Percentiles rank a stretch among this genome's conserved stretches.
Evolutionary conservation across 306 rosid genomes (phyloP).

Genomic region (Prunus fruticosa): DNA sequence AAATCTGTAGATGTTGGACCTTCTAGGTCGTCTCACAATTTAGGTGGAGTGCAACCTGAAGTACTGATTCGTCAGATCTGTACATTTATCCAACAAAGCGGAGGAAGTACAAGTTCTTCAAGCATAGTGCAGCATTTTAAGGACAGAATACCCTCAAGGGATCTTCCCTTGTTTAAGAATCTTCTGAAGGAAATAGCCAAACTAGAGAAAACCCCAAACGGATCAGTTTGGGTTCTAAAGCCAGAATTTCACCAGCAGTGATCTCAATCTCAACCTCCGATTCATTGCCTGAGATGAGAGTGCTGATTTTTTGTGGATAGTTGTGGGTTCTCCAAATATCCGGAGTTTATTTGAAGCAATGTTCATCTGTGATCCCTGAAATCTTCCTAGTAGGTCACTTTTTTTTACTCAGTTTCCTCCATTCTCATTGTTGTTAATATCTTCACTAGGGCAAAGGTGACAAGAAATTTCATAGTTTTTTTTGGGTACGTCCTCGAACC

Average conservation of each 20-base stretch:
- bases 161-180: constrained; percentile 92
- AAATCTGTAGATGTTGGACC: constrained; percentile 42
- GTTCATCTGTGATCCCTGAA: background rate
- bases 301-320: background rate
- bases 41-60: constrained; percentile 68
- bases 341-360: background rate
- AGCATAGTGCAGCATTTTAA: constrained; percentile 80
- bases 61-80: constrained; percentile 78
- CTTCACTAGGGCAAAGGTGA: background rate
- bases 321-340: background rate
- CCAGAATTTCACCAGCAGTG: constrained; percentile 56
- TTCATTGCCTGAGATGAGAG: background rate
- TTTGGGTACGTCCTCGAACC: background rate
- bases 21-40: constrained; percentile 45
- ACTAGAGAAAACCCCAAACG: constrained; percentile 56
- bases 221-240: constrained; percentile 77
- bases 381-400: background rate
- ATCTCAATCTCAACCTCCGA: background rate
- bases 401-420: background rate
- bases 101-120: constrained; percentile 62
- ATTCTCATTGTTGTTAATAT: background rate
- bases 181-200: constrained; percentile 85
- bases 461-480: background rate
- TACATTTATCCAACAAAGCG: constrained; percentile 73
- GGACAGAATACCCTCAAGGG: constrained; percentile 68